These are phyloP conservation scores for Thalassiosira mediterranea DNA, from an alignment of 352 stramenopile species.

Conservation along the genomic window DNA sequence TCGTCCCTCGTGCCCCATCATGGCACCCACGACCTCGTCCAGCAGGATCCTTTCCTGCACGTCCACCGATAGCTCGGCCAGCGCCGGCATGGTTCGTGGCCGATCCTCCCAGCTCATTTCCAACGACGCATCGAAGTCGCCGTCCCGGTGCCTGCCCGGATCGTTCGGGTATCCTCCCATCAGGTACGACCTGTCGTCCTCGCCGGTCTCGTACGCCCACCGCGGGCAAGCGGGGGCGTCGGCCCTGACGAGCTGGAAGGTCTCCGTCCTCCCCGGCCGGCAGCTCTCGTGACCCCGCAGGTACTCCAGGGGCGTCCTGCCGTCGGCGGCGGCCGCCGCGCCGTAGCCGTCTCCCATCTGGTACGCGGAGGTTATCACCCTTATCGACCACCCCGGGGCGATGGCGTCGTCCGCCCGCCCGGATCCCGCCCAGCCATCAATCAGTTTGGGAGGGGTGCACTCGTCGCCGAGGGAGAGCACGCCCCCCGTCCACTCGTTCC, in stretches of 20 bases:
- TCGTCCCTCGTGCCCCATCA: constrained; percentile 75
- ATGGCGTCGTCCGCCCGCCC: background rate
- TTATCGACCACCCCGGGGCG: constrained; percentile 33
- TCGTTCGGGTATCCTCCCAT: constrained; percentile 51
- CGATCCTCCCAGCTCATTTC: no score
- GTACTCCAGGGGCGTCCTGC: constrained; percentile 51
- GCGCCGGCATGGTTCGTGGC: background rate
- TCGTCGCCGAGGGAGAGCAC: constrained; percentile 60
- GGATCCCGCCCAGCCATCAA: background rate
- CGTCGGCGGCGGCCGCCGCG: constrained; percentile 26
- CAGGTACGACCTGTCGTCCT: constrained; percentile 57
- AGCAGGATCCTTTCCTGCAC: constrained; percentile 73
- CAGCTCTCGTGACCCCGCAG: constrained; percentile 57
- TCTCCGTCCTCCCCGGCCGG: constrained; percentile 47
- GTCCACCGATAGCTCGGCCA: constrained; percentile 28
- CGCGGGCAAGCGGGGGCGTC: constrained; percentile 55
- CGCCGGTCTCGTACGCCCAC: constrained; percentile 43
- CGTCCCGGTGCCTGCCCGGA: constrained; percentile 43
- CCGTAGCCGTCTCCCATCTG: constrained; percentile 40
- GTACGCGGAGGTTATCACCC: constrained; percentile 64
- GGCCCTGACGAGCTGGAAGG: constrained; percentile 62
- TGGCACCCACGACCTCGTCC: constrained; percentile 76
- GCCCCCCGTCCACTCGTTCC: constrained; percentile 68
- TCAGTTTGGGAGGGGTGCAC: background rate
- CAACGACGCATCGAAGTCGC: no score